phyloP scores from a whole-genome alignment of 148 eudicot species.

The Tetragonia tetragonoides region DNA sequence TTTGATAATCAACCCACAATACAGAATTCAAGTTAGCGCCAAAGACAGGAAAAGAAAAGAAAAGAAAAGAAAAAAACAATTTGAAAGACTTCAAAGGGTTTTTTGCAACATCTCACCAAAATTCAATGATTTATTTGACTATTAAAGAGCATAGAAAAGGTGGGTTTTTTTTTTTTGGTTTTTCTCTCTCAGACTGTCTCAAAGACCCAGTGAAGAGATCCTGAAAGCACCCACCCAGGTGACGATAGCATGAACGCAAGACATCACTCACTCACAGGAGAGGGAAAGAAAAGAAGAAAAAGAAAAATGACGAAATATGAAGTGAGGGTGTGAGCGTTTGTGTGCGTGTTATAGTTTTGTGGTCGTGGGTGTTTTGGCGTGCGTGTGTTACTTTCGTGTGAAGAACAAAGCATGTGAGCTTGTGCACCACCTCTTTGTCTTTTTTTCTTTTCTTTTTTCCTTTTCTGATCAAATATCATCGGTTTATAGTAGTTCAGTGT shows the following conservation, averaged over 20 bases:
- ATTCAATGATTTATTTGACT: background rate
- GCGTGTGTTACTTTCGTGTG: conserved; percentile 5
- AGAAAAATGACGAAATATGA: background rate
- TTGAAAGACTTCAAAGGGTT: background rate
- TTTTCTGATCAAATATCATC: no score
- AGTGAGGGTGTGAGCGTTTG: background rate
- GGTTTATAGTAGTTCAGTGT: no score
- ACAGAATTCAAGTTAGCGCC: background rate
- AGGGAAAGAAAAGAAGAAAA: background rate
- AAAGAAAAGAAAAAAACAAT: background rate
- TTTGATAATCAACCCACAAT: background rate
- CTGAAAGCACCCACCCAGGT: background rate
- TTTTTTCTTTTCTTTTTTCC: no score
- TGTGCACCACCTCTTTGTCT: no score
- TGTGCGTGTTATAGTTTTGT: background rate
- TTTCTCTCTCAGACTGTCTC: no score
- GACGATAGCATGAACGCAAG: background rate
- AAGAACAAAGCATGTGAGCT: background rate
- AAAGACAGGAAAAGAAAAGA: background rate
- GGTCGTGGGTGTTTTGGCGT: conserved; percentile 15
- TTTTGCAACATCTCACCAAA: background rate
- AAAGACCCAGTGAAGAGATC: background rate
- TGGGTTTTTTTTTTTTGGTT: no score
- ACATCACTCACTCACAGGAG: conserved; percentile 6
- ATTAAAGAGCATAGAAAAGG: background rate